Conservation (phyloP, 2,329 filamentous ascomycete species). For the Davidsoniella virescens region DNA sequence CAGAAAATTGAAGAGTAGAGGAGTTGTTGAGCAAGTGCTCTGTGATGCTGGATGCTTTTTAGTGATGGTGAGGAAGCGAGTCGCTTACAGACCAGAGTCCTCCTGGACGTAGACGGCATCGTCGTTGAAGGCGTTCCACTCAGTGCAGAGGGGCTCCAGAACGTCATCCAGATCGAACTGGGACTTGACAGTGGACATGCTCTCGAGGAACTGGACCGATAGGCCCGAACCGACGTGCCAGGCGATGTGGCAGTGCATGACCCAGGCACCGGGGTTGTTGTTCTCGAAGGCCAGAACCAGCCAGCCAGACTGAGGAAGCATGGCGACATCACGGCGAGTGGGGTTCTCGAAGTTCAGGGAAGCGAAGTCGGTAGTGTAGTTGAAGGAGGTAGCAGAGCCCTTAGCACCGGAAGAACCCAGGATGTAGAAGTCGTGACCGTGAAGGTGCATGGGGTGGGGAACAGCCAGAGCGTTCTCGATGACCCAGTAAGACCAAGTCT, state of each 20-base stretch:
- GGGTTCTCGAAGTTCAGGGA: conserved; percentile 31
- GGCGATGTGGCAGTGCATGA: conserved; percentile 38
- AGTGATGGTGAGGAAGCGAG: not conserved
- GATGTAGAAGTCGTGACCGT: conserved; percentile 32
- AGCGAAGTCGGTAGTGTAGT: conserved; percentile 18
- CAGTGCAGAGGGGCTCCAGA: conserved; percentile 12
- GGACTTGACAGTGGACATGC: conserved; percentile 10
- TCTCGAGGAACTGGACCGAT: conserved; percentile 31
- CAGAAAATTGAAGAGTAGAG: not conserved
- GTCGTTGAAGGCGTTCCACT: conserved; percentile 13
- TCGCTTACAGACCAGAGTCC: conserved; percentile 14
- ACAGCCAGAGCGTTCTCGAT: conserved; percentile 18
- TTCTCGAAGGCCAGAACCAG: conserved; percentile 33
- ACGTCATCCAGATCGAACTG: conserved; percentile 11
- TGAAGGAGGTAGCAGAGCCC: conserved; percentile 15
- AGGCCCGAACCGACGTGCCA: conserved; percentile 41
- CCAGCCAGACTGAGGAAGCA: conserved; percentile 28
- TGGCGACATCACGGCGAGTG: conserved; percentile 34
- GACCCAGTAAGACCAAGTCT: conserved; percentile 21
- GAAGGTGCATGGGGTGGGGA: conserved; percentile 33
- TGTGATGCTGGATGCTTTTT: not conserved
- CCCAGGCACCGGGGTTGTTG: conserved; percentile 36
- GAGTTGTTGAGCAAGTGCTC: not conserved
- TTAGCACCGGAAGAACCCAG: conserved; percentile 18
- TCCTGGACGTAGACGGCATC: conserved; percentile 13